Evolutionary conservation across 768 basidiomycete genomes (phyloP).

Genomic region (Tephrocybe sp.): DNA sequence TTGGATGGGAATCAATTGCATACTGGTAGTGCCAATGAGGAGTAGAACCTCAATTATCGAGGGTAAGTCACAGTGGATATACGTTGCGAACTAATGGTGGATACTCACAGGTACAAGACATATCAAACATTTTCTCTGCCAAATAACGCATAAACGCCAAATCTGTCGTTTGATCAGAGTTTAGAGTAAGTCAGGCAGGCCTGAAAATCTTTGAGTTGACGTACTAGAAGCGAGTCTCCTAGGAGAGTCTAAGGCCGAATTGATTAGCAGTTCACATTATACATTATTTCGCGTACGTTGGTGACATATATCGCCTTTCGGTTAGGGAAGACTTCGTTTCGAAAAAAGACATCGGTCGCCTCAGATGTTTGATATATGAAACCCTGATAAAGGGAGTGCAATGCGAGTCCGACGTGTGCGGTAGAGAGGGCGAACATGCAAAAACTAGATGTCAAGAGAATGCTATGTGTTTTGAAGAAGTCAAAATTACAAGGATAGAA

Average conservation of each 20-base stretch:
- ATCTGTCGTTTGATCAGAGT: slow-evolving; percentile 15
- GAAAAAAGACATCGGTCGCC: slow-evolving; percentile 20
- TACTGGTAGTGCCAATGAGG: slow-evolving; percentile 22
- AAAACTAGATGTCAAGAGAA: slow-evolving; percentile 20
- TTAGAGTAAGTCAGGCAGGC: not conserved
- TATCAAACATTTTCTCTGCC: slow-evolving; percentile 22
- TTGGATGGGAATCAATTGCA: too few relatives aligned
- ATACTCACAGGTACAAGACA: slow-evolving; percentile 21
- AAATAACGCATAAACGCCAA: slow-evolving; percentile 29
- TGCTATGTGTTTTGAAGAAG: slow-evolving; percentile 11
- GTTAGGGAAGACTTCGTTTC: slow-evolving; percentile 24
- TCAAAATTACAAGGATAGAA: not conserved
- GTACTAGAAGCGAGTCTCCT: slow-evolving; percentile 25
- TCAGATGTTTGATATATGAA: slow-evolving; percentile 20
- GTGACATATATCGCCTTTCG: slow-evolving; percentile 28
- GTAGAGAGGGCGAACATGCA: slow-evolving; percentile 28
- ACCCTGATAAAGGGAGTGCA: slow-evolving; percentile 25
- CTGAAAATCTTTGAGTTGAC: not conserved
- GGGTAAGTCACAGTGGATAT: too few relatives aligned
- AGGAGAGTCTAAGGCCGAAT: slow-evolving; percentile 20
- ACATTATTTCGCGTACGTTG: slow-evolving; percentile 20
- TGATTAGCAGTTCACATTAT: not conserved
- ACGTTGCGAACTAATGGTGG: not conserved
- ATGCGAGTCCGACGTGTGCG: slow-evolving; percentile 23
- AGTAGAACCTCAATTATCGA: slow-evolving; percentile 18